Base-by-base conservation (phyloP, 78 protist species). In the Chrysochromulina parva region DNA sequence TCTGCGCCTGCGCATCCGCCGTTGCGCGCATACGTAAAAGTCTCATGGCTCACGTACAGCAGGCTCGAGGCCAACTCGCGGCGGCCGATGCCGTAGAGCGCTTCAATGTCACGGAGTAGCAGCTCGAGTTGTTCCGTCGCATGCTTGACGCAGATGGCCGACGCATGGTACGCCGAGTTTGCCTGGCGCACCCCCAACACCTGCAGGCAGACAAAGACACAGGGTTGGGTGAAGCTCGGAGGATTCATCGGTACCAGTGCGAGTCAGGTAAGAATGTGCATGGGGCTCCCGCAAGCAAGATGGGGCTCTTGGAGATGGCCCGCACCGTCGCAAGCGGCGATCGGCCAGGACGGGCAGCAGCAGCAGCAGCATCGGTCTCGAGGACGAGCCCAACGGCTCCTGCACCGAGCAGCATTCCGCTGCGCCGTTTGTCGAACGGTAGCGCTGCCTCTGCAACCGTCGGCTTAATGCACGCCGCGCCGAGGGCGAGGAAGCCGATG, bases 1-100 rank as follows among this genome's bases (percentile, higher is more conserved):
- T 78, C 86, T 17, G 58, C n/a, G 48, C 62, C 62, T n/a, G 86
- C 58, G 86, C 86, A 78, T 59, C 86, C 86, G 50, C 86, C 86
- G 38, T 24, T 24, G 60, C 58, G 65, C 65, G 58, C 65, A 13
- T 16, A 48, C 50, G 86, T 78, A 62, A 17, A 78, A 17, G 86
- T 53, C 86, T 78, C 86, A 14, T 78, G 86, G 65, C 24, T 4
- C 10, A 78, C 19, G 86, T 78, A 78, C 50, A 78, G 65, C 65
- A 78, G 86, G 26, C 26, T 1, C 47, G 2, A 7, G 9, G n/a
- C 86, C 47, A 78, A 17, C 86, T 50, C 48, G 20, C 3, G 4
- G 65, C 86, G 57, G 16, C 16, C n/a, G 47, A 78, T 2, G 48
- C 65, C 86, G 60, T 78, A 62, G 1, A 78, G 47, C 28, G 28